Conservation (phyloP, 2,329 filamentous ascomycete genomes). For the Ustilaginoidea virens region DNA sequence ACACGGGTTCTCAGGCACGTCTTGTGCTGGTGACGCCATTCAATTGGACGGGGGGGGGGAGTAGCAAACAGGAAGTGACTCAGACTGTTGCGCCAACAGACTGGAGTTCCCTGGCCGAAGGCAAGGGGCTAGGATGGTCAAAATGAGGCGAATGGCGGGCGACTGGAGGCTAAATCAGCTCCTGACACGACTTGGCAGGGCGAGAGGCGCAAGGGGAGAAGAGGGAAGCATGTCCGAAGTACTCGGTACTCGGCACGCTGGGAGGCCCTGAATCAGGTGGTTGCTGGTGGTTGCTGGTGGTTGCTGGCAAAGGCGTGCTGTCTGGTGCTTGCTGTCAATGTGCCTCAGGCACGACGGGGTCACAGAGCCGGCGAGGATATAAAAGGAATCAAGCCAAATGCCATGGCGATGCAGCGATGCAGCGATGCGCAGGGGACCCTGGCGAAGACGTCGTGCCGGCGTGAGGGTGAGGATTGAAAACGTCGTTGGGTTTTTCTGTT, state of each 20-base stretch:
- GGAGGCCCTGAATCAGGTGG: too few relatives aligned
- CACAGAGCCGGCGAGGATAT: neutral
- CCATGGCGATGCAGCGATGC: conserved; percentile 1
- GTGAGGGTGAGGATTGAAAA: too few relatives aligned
- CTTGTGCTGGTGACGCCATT: conserved; percentile 7
- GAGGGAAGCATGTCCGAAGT: neutral
- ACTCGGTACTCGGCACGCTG: too few relatives aligned
- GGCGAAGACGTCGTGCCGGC: too few relatives aligned
- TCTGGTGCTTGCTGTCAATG: too few relatives aligned
- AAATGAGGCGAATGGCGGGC: conserved; percentile 1
- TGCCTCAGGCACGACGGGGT: conserved; percentile 2
- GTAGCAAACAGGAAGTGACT: conserved; percentile 2
- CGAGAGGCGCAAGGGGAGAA: neutral
- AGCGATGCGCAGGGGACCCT: too few relatives aligned
- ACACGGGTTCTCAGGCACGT: conserved; percentile 4
- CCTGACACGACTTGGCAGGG: conserved; percentile 3
- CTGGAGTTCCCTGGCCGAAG: neutral
- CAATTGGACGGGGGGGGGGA: conserved; percentile 6
- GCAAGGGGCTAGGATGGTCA: neutral
- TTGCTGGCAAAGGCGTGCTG: too few relatives aligned
- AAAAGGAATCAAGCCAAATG: neutral
- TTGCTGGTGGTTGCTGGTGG: too few relatives aligned
- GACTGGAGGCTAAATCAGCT: conserved; percentile 3
- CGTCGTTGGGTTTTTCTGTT: too few relatives aligned
- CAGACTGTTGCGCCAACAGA: too few relatives aligned